A percentile compares a stretch with the other conserved stretches of the same genome.
Conservation (phyloP, 805 yeast species). For the Saccharomycopsis fermentans region DNA sequence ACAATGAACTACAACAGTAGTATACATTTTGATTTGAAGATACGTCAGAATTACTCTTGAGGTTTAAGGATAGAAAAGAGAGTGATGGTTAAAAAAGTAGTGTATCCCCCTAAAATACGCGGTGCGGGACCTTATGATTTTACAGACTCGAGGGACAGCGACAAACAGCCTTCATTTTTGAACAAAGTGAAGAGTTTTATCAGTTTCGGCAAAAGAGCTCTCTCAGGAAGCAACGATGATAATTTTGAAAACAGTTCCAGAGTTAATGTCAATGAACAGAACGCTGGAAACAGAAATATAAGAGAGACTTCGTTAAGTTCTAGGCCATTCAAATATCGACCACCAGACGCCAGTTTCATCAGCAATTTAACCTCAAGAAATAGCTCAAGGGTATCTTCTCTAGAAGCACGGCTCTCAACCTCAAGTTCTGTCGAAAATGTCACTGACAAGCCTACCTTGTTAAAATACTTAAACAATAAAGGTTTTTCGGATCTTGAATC, state of each 20-base stretch:
- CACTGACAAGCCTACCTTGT: conserved; percentile 9
- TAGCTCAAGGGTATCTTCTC: not conserved
- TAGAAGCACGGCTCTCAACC: not conserved
- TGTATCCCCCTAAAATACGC: conserved; percentile 10
- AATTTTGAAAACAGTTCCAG: not conserved
- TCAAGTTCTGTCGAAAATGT: not conserved
- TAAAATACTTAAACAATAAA: conserved; percentile 10
- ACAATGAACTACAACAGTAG: not conserved
- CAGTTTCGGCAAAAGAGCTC: not conserved
- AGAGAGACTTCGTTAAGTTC: not conserved
- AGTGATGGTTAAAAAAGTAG: conserved; percentile 16
- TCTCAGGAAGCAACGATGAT: not conserved
- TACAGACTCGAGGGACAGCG: not conserved
- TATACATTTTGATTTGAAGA: not conserved
- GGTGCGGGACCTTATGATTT: conserved; percentile 1
- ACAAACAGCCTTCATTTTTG: conserved; percentile 4
- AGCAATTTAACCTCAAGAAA: conserved; percentile 14
- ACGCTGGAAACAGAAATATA: not conserved
- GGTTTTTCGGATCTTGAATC: conserved; percentile 17
- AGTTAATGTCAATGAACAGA: not conserved
- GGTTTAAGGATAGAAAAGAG: not conserved
- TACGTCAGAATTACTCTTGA: not conserved
- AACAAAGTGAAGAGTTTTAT: conserved; percentile 1
- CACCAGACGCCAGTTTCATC: conserved; percentile 14
- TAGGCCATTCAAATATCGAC: conserved; percentile 14